Evolutionary conservation across 2,329 filamentous ascomycete species (phyloP).

Genomic region (Chaetomium sp.): DNA sequence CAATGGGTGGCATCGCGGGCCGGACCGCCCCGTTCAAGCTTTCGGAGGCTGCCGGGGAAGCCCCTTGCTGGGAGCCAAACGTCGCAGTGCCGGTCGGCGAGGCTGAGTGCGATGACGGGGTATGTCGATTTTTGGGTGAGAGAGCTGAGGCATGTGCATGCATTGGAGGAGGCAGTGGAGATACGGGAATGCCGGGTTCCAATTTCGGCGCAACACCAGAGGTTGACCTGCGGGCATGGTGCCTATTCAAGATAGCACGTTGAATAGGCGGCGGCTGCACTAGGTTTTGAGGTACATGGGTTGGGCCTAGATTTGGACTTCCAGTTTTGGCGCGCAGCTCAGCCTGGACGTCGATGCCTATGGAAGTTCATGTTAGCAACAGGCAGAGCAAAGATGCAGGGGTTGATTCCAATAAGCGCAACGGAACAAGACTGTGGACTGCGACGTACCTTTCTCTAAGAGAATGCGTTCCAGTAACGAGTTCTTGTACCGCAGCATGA

Average conservation of each 20-base stretch:
- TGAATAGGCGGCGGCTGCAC: constrained; percentile 72
- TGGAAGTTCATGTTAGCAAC: constrained; percentile 6
- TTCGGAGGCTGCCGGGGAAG: constrained; percentile 30
- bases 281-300: constrained; percentile 59
- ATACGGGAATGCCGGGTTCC: constrained; percentile 44
- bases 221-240: constrained; percentile 64
- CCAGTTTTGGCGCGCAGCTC: constrained; percentile 90
- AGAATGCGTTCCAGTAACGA: constrained; percentile 91
- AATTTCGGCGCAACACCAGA: constrained; percentile 71
- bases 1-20: constrained; percentile 29
- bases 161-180: constrained; percentile 39
- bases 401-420: not conserved
- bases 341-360: constrained; percentile 94
- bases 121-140: constrained; percentile 69
- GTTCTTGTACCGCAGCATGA: constrained; percentile 99
- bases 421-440: not conserved
- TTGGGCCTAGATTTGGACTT: constrained; percentile 71
- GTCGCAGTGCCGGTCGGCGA: constrained; percentile 48
- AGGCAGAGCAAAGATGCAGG: not conserved
- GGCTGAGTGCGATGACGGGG: constrained; percentile 68
- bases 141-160: constrained; percentile 49
- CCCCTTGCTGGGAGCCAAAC: constrained; percentile 43
- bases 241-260: constrained; percentile 72
- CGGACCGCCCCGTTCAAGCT: constrained; percentile 20
- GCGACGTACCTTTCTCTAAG: constrained; percentile 74